Conservation (phyloP, 345 rosid species). For the Citrus glauca region DNA sequence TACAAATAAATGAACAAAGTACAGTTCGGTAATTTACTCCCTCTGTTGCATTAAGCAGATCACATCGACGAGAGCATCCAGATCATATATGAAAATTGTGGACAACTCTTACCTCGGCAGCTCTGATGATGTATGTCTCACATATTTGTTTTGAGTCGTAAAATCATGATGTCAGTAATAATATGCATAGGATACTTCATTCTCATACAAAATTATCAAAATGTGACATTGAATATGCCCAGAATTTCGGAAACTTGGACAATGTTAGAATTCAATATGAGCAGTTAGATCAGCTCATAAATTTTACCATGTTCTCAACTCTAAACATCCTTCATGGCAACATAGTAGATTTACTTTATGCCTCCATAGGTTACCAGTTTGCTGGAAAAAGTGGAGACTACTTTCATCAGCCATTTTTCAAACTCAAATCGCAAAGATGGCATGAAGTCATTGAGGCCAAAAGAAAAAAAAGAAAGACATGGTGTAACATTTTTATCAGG, state of each 20-base stretch:
- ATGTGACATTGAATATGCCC: no score
- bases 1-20: neutral
- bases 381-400: slow-evolving; percentile 62
- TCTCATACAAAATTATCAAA: no score
- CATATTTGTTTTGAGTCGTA: neutral
- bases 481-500: slow-evolving; percentile 53
- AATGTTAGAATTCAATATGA: neutral
- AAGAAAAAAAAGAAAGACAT: slow-evolving; percentile 50
- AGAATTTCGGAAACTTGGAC: no score
- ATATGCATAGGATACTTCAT: neutral
- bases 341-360: neutral
- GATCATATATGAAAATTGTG: slow-evolving; percentile 58
- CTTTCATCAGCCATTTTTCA: slow-evolving; percentile 62
- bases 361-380: slow-evolving; percentile 37
- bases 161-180: neutral
- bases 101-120: slow-evolving; percentile 60
- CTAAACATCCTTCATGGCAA: neutral
- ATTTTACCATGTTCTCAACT: neutral
- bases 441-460: slow-evolving; percentile 52
- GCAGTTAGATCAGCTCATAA: neutral
- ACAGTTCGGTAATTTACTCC: neutral
- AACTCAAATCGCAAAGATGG: slow-evolving; percentile 60
- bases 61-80: slow-evolving; percentile 53
- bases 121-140: slow-evolving; percentile 33
- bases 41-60: slow-evolving; percentile 32